phyloP scores from a whole-genome alignment of 805 yeast species.

The Candida morakotiae region DNA sequence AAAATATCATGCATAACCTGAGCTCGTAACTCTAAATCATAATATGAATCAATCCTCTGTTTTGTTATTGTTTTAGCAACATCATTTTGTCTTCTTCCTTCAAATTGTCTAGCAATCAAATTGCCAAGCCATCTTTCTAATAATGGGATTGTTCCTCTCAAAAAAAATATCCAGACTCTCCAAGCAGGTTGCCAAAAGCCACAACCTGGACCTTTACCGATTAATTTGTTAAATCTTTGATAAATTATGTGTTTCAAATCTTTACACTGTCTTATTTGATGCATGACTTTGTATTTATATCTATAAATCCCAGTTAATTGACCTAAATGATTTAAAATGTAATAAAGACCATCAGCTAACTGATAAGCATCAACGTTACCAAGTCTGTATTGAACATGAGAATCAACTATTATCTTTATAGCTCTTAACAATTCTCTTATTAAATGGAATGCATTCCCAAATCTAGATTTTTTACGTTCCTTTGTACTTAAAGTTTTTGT shows the following conservation, averaged over 20 bases:
- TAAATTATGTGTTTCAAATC: conserved; percentile 92
- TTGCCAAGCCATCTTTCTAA: conserved; percentile 95
- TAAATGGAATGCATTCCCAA: conserved; percentile 93
- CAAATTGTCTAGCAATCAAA: conserved; percentile 86
- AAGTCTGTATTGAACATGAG: conserved; percentile 85
- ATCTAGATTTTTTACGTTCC: conserved; percentile 91
- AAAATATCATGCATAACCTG: conserved; percentile 93
- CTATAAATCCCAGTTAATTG: conserved; percentile 95
- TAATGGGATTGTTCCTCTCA: conserved; percentile 88
- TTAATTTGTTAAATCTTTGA: conserved; percentile 72
- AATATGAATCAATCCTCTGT: conserved; percentile 92
- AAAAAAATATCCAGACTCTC: conserved; percentile 91
- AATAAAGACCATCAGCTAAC: conserved; percentile 90
- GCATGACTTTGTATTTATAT: conserved; percentile 97
- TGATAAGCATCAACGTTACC: conserved; percentile 93
- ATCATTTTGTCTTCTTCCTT: conserved; percentile 89
- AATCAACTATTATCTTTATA: conserved; percentile 84
- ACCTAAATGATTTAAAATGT: conserved; percentile 88
- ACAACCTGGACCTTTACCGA: conserved; percentile 98
- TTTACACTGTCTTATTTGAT: conserved; percentile 92
- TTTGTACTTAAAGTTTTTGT: conserved; percentile 94
- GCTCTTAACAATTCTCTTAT: conserved; percentile 84
- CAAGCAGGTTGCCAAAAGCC: conserved; percentile 99
- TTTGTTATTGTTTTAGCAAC: conserved; percentile 92
- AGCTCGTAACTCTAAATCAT: conserved; percentile 87